Base-by-base conservation (phyloP, 192 early-diverging fungal species). In the Thamnidium elegans region DNA sequence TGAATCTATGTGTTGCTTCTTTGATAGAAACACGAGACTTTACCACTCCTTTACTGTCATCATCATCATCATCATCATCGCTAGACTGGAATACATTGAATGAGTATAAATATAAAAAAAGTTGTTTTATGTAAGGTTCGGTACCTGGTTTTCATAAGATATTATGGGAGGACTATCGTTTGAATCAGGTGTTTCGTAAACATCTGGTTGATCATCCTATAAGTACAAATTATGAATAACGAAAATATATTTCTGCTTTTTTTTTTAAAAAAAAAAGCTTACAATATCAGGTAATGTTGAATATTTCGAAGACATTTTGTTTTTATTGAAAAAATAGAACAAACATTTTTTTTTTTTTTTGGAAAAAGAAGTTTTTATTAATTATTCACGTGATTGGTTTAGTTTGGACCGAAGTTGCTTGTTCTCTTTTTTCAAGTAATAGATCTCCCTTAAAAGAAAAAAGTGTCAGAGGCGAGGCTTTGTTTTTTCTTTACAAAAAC, bases 171-270 rank as follows among this genome's bases (percentile, higher is more conserved):
- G 42, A 30, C 64, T 58, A 14, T 62, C 72, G 1, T 50, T 19
- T 32, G 21, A 46, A 58, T 92, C 91, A 4, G 87, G 78, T 8
- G 94, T 94, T 63, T 96, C 92, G 70, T 89, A 93, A 55, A 96
- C 89, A 83, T 94, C 94, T 50, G 88, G 90, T 71, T 86, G 85
- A 55, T 83, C 82, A 64, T 87, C 86, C 85, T 87, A 69, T 20
- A 47, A 44, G 36, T n/a, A 10, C 9, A 43, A 26, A 26, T 26
- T 3, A 26, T 26, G 26, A 26, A 26, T 26, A 3, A 26, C 1
- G 26, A 26, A 26, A 26, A 26, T 26, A 26, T 26, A 1, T 26
- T 26, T 26, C 3, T 26, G 1, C 3, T 1, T 3, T 26, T 3
- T 26, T 26, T 3, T 26, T 26, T 26, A 26, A 26, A 26, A 26